These are phyloP conservation scores for Neckera pumila DNA, from an alignment of 225 moss, liverwort and hornwort species.

Conservation along the genomic window DNA sequence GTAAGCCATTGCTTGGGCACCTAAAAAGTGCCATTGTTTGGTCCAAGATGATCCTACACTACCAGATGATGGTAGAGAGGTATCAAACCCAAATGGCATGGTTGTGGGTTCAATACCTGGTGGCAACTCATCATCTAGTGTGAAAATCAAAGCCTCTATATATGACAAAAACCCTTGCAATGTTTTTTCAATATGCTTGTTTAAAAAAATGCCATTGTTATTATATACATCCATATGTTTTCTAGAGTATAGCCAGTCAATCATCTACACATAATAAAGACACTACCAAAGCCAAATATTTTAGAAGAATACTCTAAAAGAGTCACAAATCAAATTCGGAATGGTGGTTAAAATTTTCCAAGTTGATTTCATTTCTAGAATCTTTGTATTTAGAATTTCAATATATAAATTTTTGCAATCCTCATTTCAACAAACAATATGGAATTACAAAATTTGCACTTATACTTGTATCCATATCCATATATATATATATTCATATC, in stretches of 20 bases:
- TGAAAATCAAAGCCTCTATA: too few species aligned
- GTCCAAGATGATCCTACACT: too few species aligned
- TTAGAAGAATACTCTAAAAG: fast-evolving
- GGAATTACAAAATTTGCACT: not conserved
- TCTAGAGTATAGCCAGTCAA: not conserved
- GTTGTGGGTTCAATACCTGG: too few species aligned
- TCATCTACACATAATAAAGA: not conserved
- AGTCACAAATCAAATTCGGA: fast-evolving
- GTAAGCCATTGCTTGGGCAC: not conserved
- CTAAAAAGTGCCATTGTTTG: not conserved
- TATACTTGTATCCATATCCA: too few species aligned
- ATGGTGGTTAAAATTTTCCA: not conserved
- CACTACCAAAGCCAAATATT: fast-evolving
- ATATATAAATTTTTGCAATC: not conserved
- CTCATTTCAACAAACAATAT: not conserved
- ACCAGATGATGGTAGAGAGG: too few species aligned
- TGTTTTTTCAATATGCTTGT: too few species aligned
- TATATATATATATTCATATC: too few species aligned
- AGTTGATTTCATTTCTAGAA: not conserved
- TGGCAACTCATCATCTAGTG: too few species aligned
- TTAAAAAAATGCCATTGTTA: too few species aligned
- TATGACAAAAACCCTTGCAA: too few species aligned
- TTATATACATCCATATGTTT: not conserved
- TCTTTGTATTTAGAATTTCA: not conserved
- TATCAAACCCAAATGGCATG: too few species aligned